A percentile compares a stretch with the other conserved stretches of the same genome.
These are phyloP conservation scores for Abortiporus biennis DNA, from an alignment of 1,284 basidiomycete genomes.

Conservation along the genomic window DNA sequence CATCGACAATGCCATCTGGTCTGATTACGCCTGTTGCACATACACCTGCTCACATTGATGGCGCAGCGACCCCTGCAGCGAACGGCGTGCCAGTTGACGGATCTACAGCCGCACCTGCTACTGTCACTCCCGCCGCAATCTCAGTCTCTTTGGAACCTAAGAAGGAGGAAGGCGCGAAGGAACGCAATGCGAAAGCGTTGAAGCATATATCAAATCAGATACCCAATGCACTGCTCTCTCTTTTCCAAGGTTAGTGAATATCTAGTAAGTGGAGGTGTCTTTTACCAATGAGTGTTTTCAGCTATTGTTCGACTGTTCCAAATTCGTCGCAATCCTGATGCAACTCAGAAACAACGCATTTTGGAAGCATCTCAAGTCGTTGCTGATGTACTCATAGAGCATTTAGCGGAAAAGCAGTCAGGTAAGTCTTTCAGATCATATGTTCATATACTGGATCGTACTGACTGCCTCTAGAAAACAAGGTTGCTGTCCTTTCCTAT, in stretches of 20 bases:
- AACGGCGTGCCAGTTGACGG: constrained; percentile 35
- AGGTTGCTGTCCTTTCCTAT: constrained; percentile 52
- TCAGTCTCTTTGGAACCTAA: constrained; percentile 19
- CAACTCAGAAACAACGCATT: constrained; percentile 76
- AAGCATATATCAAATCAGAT: constrained; percentile 81
- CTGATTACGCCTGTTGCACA: constrained; percentile 13
- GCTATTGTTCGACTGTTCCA: constrained; percentile 87
- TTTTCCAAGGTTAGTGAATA: constrained; percentile 75
- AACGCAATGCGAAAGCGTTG: constrained; percentile 71
- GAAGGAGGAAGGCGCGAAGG: constrained; percentile 39
- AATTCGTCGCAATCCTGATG: constrained; percentile 74
- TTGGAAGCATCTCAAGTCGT: constrained; percentile 62
- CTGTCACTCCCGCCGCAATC: constrained; percentile 12
- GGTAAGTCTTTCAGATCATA: constrained; percentile 31
- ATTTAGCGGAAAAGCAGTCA: constrained; percentile 55
- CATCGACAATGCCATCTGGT: neutral
- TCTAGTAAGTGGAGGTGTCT: neutral
- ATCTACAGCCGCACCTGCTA: constrained; percentile 11
- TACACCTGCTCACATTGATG: neutral
- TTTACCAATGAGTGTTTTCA: constrained; percentile 22
- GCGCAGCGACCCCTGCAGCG: constrained; percentile 15
- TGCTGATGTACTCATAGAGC: constrained; percentile 68
- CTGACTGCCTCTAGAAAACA: constrained; percentile 37
- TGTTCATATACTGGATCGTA: constrained; percentile 6
- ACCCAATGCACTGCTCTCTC: constrained; percentile 73